A percentile compares a stretch with the other conserved stretches of the same genome.
Evolutionary conservation across 2,329 filamentous ascomycete genomes (phyloP).

Genomic region (Tothia fuscella): DNA sequence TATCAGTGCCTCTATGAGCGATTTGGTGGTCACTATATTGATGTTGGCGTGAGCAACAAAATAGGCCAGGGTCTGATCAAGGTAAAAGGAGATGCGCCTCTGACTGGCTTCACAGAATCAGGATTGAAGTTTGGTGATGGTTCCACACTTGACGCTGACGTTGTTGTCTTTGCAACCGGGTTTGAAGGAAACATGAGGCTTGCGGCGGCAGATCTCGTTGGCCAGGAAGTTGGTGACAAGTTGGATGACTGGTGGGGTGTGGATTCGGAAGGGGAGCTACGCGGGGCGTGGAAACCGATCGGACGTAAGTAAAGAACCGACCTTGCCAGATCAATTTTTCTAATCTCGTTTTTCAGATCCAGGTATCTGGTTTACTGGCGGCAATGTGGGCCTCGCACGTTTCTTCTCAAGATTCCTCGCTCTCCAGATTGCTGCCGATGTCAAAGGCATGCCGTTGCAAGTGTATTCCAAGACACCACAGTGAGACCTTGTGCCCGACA

Average conservation of each 20-base stretch:
- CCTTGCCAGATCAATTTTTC: background rate
- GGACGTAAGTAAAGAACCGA: conserved; percentile 21
- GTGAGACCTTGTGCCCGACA: too few species aligned
- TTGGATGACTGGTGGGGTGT: conserved; percentile 38
- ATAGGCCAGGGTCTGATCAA: conserved; percentile 54
- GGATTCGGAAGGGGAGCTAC: conserved; percentile 36
- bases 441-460: conserved; percentile 17
- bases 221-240: conserved; percentile 46
- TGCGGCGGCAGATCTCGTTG: conserved; percentile 42
- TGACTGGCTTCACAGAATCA: conserved; percentile 21
- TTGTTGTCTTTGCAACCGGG: conserved; percentile 43
- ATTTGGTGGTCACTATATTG: conserved; percentile 59
- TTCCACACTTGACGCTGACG: conserved; percentile 44
- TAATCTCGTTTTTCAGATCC: conserved; percentile 22
- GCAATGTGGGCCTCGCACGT: conserved; percentile 28
- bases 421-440: conserved; percentile 33
- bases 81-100: conserved; percentile 40
- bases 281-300: conserved; percentile 29
- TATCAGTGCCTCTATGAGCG: conserved; percentile 48
- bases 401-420: conserved; percentile 39
- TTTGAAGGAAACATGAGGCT: conserved; percentile 52
- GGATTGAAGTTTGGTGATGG: conserved; percentile 39
- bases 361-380: conserved; percentile 34
- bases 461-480: conserved; percentile 11
- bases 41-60: conserved; percentile 51